phyloP scores from a whole-genome alignment of 108 stramenopile genomes.

The Nitzschia putrida region DNA sequence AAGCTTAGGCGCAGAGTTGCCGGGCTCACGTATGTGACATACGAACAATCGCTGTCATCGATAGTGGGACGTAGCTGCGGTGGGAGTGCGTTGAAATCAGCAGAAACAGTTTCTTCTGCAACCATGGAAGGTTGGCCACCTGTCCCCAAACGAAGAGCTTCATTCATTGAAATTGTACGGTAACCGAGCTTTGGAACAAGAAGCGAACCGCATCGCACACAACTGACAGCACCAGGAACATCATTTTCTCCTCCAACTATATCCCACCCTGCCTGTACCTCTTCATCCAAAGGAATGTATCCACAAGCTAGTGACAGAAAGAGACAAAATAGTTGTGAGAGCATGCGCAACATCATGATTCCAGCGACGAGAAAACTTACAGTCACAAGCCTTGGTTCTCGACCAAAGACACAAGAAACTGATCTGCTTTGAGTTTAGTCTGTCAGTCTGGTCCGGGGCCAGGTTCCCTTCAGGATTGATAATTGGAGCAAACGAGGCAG shows the following conservation, averaged over 20 bases:
- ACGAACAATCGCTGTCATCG: conserved; percentile 29
- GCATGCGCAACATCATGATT: neutral
- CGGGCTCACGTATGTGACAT: conserved; percentile 73
- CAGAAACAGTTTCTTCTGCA: conserved; percentile 5
- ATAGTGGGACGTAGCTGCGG: conserved; percentile 53
- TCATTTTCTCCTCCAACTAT: conserved; percentile 49
- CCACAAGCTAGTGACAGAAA: conserved; percentile 37
- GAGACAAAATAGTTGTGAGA: neutral
- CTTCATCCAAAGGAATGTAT: conserved; percentile 85
- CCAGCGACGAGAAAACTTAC: conserved; percentile 10
- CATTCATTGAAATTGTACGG: conserved; percentile 46
- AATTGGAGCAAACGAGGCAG: conserved; percentile 63
- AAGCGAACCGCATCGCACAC: conserved; percentile 66
- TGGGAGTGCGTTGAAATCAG: conserved; percentile 47
- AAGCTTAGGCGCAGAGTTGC: conserved; percentile 53
- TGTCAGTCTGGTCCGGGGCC: neutral
- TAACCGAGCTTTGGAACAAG: conserved; percentile 68
- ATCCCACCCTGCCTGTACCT: conserved; percentile 86
- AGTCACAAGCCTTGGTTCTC: conserved; percentile 58
- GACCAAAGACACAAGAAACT: conserved; percentile 79
- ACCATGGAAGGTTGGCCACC: neutral
- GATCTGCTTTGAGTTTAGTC: conserved; percentile 13
- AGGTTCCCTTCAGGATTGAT: neutral
- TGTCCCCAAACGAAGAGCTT: conserved; percentile 21
- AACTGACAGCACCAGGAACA: conserved; percentile 43